These are phyloP conservation scores for Tilletia indica DNA, from an alignment of 1,284 basidiomycete genomes.

Conservation along the genomic window DNA sequence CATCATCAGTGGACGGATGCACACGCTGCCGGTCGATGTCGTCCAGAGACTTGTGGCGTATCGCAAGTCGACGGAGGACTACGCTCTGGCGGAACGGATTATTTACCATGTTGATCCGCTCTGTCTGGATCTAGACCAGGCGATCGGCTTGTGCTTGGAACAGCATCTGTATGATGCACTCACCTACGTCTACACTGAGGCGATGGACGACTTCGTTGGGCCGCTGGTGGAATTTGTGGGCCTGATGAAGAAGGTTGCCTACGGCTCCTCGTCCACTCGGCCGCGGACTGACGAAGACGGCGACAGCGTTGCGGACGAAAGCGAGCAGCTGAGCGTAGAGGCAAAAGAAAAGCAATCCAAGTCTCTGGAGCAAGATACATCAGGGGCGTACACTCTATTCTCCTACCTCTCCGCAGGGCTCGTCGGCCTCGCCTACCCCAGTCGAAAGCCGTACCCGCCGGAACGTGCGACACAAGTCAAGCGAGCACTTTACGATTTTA, in stretches of 20 bases:
- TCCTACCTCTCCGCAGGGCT: constrained; percentile 83
- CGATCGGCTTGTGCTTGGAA: constrained; percentile 77
- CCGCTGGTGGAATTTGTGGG: constrained; percentile 81
- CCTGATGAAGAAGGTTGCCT: constrained; percentile 68
- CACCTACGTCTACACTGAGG: constrained; percentile 86
- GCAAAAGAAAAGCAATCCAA: not conserved
- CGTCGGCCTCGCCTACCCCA: constrained; percentile 84
- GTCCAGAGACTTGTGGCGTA: constrained; percentile 79
- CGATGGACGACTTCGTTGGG: constrained; percentile 81
- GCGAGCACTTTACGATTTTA: constrained; percentile 60
- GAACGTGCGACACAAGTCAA: constrained; percentile 63
- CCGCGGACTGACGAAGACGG: not conserved
- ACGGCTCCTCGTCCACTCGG: constrained; percentile 35
- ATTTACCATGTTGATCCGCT: constrained; percentile 94
- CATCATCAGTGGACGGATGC: constrained; percentile 73
- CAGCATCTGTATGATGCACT: constrained; percentile 87
- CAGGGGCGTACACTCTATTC: constrained; percentile 86
- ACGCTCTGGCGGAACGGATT: constrained; percentile 77
- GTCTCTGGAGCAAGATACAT: constrained; percentile 34
- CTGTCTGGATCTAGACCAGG: constrained; percentile 90
- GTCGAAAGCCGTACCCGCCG: constrained; percentile 69
- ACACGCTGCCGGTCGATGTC: constrained; percentile 74
- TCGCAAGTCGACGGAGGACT: constrained; percentile 71
- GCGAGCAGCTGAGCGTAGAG: constrained; percentile 6
- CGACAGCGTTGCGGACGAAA: not conserved